Conservation (phyloP, 2,329 filamentous ascomycete species). For the Chalaropsis ovoidea region DNA sequence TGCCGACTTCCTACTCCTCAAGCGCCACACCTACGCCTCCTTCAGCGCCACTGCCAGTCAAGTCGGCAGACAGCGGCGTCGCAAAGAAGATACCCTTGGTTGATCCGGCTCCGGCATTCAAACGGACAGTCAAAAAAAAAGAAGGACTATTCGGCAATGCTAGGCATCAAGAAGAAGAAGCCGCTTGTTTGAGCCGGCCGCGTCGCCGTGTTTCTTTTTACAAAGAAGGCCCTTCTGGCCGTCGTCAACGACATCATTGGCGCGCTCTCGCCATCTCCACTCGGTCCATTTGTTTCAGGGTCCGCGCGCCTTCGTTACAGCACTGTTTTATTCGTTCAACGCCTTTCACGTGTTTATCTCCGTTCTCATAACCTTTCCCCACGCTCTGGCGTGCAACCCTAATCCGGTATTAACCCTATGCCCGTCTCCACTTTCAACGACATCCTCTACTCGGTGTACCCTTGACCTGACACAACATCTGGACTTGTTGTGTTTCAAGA, state of each 20-base stretch:
- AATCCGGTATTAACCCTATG: neutral
- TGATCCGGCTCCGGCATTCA: slow-evolving; percentile 41
- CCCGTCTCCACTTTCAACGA: slow-evolving; percentile 6
- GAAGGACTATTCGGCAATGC: slow-evolving; percentile 61
- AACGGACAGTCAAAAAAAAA: slow-evolving; percentile 75
- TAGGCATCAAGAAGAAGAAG: slow-evolving; percentile 83
- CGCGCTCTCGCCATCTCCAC: neutral
- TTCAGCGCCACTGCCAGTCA: neutral
- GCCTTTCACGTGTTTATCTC: neutral
- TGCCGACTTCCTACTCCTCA: neutral
- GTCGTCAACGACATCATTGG: no score
- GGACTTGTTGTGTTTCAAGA: slow-evolving; percentile 10
- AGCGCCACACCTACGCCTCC: neutral
- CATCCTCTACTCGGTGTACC: neutral
- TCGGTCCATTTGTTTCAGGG: neutral
- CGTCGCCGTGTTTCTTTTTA: slow-evolving; percentile 8
- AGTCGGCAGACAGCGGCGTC: slow-evolving; percentile 21
- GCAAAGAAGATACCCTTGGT: slow-evolving; percentile 26
- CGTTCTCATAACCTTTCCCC: neutral
- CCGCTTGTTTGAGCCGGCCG: slow-evolving; percentile 41
- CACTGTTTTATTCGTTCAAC: slow-evolving; percentile 22
- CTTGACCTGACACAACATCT: slow-evolving; percentile 11
- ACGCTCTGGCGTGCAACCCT: neutral
- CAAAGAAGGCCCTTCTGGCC: neutral
- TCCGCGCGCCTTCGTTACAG: slow-evolving; percentile 5